phyloP scores from a whole-genome alignment of 257 asterid species.

The Solanum okadae region DNA sequence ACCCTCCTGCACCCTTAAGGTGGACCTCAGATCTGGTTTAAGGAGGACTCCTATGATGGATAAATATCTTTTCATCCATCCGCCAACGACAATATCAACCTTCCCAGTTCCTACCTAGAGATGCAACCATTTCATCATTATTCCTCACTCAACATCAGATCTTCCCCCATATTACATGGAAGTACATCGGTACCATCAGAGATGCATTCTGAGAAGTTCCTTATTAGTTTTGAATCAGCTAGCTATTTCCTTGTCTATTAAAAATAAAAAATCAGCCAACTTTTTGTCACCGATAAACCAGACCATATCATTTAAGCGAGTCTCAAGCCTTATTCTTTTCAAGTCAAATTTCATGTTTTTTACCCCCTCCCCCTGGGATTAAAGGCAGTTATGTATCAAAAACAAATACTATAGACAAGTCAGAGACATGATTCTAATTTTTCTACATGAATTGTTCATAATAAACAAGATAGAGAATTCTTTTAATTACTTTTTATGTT shows the following conservation, averaged over 20 bases:
- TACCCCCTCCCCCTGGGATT: neutral
- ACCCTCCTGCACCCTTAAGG: neutral
- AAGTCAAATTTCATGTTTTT: neutral
- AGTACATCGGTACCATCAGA: neutral
- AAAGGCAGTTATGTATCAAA: neutral
- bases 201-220: neutral
- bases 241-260: neutral
- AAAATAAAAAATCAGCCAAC: neutral
- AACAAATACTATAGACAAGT: neutral
- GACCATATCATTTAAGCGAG: neutral
- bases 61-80: neutral
- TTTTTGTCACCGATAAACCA: neutral
- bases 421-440: neutral
- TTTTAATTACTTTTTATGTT: neutral
- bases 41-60: neutral
- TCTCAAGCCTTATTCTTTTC: neutral
- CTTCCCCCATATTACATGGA: neutral
- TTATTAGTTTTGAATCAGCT: neutral
- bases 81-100: neutral
- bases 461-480: neutral
- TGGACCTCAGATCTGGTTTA: neutral
- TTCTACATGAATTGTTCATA: neutral
- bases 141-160: neutral
- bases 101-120: neutral
- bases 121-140: neutral